A percentile compares a stretch with the other conserved stretches of the same genome.
Evolutionary conservation across 768 basidiomycete genomes (phyloP).

Genomic region (Trametes elegans): DNA sequence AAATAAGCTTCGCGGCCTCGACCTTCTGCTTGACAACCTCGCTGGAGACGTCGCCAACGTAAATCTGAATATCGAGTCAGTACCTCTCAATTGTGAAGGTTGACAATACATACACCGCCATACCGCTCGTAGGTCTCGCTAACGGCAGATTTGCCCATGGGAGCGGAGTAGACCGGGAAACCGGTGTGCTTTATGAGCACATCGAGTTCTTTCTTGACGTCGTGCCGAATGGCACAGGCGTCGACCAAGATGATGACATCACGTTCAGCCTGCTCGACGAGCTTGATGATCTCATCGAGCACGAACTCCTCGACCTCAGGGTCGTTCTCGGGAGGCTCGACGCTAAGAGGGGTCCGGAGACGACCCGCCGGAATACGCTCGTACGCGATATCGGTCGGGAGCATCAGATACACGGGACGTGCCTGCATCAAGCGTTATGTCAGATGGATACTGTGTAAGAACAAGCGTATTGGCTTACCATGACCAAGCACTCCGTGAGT

Average conservation of each 20-base stretch:
- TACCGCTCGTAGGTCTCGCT: conserved; percentile 69
- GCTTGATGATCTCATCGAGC: conserved; percentile 65
- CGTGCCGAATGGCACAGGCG: conserved; percentile 76
- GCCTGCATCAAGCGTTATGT: conserved; percentile 41
- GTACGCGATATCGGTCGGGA: conserved; percentile 82
- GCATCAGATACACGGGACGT: conserved; percentile 82
- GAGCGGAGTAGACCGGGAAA: conserved; percentile 71
- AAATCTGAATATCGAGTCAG: conserved; percentile 47
- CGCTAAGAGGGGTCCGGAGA: conserved; percentile 57
- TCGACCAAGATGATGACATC: conserved; percentile 79
- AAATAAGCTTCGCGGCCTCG: conserved; percentile 70
- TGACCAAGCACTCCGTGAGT: conserved; percentile 63
- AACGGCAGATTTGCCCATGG: conserved; percentile 82
- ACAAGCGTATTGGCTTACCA: conserved; percentile 33
- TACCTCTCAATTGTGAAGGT: not conserved
- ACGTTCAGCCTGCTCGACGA: conserved; percentile 55
- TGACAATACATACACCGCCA: conserved; percentile 61
- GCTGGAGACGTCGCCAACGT: conserved; percentile 68
- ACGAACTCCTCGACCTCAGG: conserved; percentile 63
- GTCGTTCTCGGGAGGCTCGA: conserved; percentile 50
- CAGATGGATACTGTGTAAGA: not conserved
- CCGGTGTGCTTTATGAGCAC: conserved; percentile 63
- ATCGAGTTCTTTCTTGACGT: conserved; percentile 57
- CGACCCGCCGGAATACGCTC: conserved; percentile 62
- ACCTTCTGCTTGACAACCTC: conserved; percentile 68